A percentile compares a stretch with the other conserved stretches of the same genome.
Conservation (phyloP, 2,329 filamentous ascomycete species). For the Calonectria hawksworthii region DNA sequence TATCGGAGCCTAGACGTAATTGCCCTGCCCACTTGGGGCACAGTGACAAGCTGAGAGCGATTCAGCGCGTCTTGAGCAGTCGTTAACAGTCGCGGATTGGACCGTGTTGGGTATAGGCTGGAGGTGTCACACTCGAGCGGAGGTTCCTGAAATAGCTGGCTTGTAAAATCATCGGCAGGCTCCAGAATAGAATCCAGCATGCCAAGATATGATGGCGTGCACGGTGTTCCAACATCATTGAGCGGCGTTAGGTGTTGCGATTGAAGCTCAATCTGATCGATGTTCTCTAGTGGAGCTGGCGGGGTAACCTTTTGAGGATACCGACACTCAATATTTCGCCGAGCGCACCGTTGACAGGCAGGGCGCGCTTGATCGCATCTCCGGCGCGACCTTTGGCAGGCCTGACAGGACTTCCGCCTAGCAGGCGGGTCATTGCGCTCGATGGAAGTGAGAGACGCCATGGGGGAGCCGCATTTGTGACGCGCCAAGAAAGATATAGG, state of each 20-base stretch:
- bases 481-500: background rate
- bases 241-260: background rate
- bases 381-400: background rate
- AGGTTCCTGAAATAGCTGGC: constrained; percentile 7
- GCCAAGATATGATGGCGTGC: constrained; percentile 1
- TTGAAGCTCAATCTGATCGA: constrained; percentile 6
- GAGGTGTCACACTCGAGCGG: background rate
- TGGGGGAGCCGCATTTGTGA: background rate
- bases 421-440: constrained; percentile 10
- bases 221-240: background rate
- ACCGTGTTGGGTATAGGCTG: background rate
- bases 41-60: constrained; percentile 16
- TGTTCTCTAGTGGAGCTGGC: background rate
- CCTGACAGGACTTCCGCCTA: constrained; percentile 15
- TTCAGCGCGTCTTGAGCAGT: constrained; percentile 15
- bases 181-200: constrained; percentile 12
- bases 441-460: constrained; percentile 3
- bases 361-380: constrained; percentile 17
- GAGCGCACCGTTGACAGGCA: constrained; percentile 1
- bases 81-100: constrained; percentile 8
- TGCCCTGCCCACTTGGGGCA: constrained; percentile 10
- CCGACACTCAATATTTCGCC: constrained; percentile 9
- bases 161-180: constrained; percentile 7
- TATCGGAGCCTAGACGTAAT: constrained; percentile 15
- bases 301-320: background rate